These are phyloP conservation scores for Kondoa subrosea DNA, from an alignment of 768 basidiomycete genomes.

Conservation along the genomic window DNA sequence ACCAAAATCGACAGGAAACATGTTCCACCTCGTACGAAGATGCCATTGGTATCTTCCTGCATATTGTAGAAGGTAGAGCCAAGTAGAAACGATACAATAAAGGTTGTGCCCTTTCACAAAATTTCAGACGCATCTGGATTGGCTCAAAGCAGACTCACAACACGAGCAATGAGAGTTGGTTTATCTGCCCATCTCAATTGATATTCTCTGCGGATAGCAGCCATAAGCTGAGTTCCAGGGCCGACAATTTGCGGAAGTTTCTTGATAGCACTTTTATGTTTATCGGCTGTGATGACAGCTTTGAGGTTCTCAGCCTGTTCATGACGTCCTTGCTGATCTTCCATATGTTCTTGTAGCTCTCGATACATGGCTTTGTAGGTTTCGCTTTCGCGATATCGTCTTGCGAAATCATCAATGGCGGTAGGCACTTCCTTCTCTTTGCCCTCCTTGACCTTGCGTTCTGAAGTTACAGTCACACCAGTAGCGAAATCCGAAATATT, in stretches of 20 bases:
- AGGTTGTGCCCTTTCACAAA: not conserved
- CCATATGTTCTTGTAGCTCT: not conserved
- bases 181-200: constrained; percentile 5
- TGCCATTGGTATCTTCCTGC: not conserved
- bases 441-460: not conserved
- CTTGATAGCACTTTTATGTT: not conserved
- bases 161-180: not conserved
- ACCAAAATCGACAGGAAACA: too few relatives aligned
- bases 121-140: too few relatives aligned
- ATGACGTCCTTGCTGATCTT: not conserved
- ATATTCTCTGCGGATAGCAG: not conserved
- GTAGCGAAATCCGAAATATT: constrained; percentile 1
- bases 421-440: not conserved
- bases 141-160: too few relatives aligned
- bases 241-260: not conserved
- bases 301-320: not conserved
- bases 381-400: not conserved
- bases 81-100: not conserved
- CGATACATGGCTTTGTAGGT: not conserved
- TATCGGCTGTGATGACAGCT: not conserved
- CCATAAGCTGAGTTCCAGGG: constrained; percentile 2
- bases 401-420: not conserved
- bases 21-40: not conserved
- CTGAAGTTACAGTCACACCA: not conserved
- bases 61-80: not conserved